phyloP scores from a whole-genome alignment of 495 filamentous ascomycete species.

The Penicillium subrubescens region DNA sequence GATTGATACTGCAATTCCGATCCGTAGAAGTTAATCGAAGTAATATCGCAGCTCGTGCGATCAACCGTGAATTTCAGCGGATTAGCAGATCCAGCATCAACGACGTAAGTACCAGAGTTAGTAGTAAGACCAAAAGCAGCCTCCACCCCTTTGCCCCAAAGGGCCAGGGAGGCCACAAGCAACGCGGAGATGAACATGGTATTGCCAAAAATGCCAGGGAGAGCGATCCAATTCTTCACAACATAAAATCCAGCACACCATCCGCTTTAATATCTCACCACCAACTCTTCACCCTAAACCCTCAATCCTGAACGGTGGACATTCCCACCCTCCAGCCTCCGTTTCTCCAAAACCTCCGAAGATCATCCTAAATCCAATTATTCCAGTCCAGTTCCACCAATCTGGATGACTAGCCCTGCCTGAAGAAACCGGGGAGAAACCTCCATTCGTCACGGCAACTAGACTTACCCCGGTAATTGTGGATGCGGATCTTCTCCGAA shows the following conservation, averaged over 20 bases:
- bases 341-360: conserved; percentile 6
- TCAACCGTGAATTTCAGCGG: conserved; percentile 59
- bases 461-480: neutral
- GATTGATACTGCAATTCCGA: conserved; percentile 57
- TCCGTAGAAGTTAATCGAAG: conserved; percentile 60
- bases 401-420: neutral
- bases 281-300: conserved; percentile 6
- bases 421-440: neutral
- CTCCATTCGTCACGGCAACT: conserved; percentile 12
- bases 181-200: conserved; percentile 26
- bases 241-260: neutral
- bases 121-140: conserved; percentile 40
- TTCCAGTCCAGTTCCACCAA: conserved; percentile 23
- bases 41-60: conserved; percentile 61
- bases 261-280: neutral
- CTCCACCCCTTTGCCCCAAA: conserved; percentile 25
- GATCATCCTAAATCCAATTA: conserved; percentile 1
- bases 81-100: conserved; percentile 58
- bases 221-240: neutral
- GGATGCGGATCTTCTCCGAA: neutral
- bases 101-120: conserved; percentile 38
- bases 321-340: conserved; percentile 8
- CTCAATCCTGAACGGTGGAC: conserved; percentile 15
- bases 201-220: neutral
- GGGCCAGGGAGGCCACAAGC: conserved; percentile 21